Evolutionary conservation across 495 filamentous ascomycete genomes (phyloP).

Genomic region (Penicillium lividum): DNA sequence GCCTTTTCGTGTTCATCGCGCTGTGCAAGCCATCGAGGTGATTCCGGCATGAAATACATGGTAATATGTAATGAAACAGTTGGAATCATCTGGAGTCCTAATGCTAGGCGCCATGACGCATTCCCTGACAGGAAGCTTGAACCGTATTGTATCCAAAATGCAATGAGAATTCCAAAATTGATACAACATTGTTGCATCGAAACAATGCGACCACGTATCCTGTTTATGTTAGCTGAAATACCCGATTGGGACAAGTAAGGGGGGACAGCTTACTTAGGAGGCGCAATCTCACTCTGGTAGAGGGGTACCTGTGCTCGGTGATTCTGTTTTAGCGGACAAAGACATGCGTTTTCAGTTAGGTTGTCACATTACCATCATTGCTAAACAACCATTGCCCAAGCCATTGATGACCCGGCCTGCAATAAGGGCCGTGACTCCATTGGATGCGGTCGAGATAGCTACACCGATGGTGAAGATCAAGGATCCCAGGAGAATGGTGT

Average conservation of each 20-base stretch:
- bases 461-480: slow-evolving; percentile 71
- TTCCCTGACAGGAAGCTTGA: slow-evolving; percentile 49
- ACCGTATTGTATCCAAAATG: slow-evolving; percentile 61
- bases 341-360: slow-evolving; percentile 61
- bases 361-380: slow-evolving; percentile 68
- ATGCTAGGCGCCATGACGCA: slow-evolving; percentile 68
- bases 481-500: slow-evolving; percentile 64
- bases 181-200: slow-evolving; percentile 77
- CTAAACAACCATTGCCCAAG: slow-evolving; percentile 39
- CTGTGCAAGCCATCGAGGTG: slow-evolving; percentile 72
- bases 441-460: slow-evolving; percentile 62
- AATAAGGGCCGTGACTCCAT: slow-evolving; percentile 62
- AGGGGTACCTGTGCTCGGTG: slow-evolving; percentile 16
- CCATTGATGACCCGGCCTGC: slow-evolving; percentile 72
- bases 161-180: slow-evolving; percentile 66
- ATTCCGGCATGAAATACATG: slow-evolving; percentile 69
- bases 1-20: slow-evolving; percentile 68
- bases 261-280: slow-evolving; percentile 16
- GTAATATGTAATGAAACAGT: slow-evolving; percentile 61
- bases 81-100: slow-evolving; percentile 72
- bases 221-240: slow-evolving; percentile 58
- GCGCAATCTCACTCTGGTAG: slow-evolving; percentile 30
- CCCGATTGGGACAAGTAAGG: background rate
- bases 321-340: slow-evolving; percentile 49
- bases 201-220: slow-evolving; percentile 67